phyloP scores from a whole-genome alignment of 2,329 filamentous ascomycete genomes.

The Aaosphaeria pasadenensis region DNA sequence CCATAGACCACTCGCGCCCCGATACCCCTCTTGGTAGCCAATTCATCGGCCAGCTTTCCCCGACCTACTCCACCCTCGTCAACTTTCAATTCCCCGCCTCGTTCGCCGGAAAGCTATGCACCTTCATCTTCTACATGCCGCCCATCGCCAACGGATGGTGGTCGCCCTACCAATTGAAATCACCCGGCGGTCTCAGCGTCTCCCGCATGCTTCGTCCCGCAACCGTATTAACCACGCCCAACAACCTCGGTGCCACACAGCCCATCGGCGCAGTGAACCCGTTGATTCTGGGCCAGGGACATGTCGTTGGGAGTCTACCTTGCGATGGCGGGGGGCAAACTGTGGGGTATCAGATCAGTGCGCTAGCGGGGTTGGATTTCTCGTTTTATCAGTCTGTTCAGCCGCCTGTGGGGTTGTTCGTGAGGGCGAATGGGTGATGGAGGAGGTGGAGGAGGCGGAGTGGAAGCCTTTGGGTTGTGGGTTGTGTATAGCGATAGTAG shows the following conservation, averaged over 20 bases:
- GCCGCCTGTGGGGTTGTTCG: not conserved
- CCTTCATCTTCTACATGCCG: slow-evolving; percentile 48
- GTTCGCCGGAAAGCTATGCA: slow-evolving; percentile 44
- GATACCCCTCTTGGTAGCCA: slow-evolving; percentile 38
- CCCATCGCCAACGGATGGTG: slow-evolving; percentile 27
- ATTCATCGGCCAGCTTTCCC: slow-evolving; percentile 40
- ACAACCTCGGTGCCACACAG: slow-evolving; percentile 3
- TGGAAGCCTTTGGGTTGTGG: too few relatives aligned
- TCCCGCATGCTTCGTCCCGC: slow-evolving; percentile 16
- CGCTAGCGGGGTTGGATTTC: slow-evolving; percentile 18
- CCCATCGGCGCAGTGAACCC: slow-evolving; percentile 12
- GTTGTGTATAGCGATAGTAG: too few relatives aligned
- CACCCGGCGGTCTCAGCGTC: slow-evolving; percentile 35
- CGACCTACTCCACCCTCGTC: slow-evolving; percentile 41
- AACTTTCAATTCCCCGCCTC: slow-evolving; percentile 45
- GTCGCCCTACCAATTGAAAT: slow-evolving; percentile 25
- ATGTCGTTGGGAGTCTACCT: slow-evolving; percentile 16
- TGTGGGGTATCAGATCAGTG: slow-evolving; percentile 22
- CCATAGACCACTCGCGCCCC: slow-evolving; percentile 36
- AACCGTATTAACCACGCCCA: slow-evolving; percentile 6
- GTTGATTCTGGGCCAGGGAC: slow-evolving; percentile 14
- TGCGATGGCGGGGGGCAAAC: slow-evolving; percentile 19
- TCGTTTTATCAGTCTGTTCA: slow-evolving; percentile 17
- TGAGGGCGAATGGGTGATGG: too few relatives aligned
- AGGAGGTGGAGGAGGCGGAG: too few relatives aligned